Conservation (phyloP, 2,329 filamentous ascomycete genomes). For the Pseudocercospora musae region DNA sequence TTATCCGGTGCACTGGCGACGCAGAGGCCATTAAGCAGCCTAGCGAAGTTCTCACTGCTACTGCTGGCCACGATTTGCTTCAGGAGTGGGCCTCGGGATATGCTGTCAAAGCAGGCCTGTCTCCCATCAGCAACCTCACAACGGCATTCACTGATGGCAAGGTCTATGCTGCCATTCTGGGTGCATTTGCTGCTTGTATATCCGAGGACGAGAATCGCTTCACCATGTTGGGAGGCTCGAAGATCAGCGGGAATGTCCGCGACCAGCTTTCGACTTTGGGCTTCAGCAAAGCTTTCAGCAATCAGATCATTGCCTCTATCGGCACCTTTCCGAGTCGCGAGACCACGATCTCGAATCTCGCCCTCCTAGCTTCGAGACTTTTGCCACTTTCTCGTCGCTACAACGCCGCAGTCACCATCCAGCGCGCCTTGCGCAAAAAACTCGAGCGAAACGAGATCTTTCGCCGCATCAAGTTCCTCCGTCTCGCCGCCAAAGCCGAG, state of each 20-base stretch:
- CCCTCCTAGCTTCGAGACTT: conserved; percentile 59
- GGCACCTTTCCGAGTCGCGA: conserved; percentile 50
- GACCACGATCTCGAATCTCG: conserved; percentile 55
- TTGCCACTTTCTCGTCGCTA: conserved; percentile 49
- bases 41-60: background rate
- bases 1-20: conserved; percentile 4
- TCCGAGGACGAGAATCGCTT: conserved; percentile 5
- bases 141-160: conserved; percentile 56
- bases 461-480: background rate
- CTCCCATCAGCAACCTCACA: conserved; percentile 52
- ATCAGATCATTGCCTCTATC: conserved; percentile 39
- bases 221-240: background rate
- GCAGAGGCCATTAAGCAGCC: background rate
- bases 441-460: background rate
- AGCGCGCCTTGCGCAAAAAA: conserved; percentile 48
- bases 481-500: background rate
- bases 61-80: conserved; percentile 41
- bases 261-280: conserved; percentile 41
- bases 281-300: conserved; percentile 45
- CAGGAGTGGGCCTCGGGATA: conserved; percentile 56
- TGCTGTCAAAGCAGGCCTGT: conserved; percentile 23
- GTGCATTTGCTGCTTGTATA: conserved; percentile 53
- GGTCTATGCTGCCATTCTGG: conserved; percentile 55
- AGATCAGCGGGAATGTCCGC: conserved; percentile 25
- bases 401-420: conserved; percentile 53